phyloP scores from a whole-genome alignment of 192 early-diverging fungal genomes.

The Phlyctochytrium arcticum region DNA sequence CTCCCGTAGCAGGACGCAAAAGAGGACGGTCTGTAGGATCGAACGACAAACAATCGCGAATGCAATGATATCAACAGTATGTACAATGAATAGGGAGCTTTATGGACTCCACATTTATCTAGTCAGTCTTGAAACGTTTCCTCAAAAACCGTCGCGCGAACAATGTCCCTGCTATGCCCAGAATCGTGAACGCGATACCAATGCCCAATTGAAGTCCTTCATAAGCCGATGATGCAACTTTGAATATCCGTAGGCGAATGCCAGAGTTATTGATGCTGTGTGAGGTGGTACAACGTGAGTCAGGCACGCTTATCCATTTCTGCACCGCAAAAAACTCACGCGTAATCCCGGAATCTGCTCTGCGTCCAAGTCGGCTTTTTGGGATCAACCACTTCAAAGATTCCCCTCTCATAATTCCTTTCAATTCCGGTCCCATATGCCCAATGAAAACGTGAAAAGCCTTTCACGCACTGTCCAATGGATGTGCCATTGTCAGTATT shows the following conservation, averaged over 20 bases:
- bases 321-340: too few relatives aligned
- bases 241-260: slow-evolving; percentile 33
- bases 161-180: not conserved
- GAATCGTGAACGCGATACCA: not conserved
- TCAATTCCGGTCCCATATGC: slow-evolving; percentile 50
- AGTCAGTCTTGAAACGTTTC: not conserved
- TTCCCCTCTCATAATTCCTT: slow-evolving; percentile 27
- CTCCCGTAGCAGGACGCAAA: too few relatives aligned
- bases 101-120: too few relatives aligned
- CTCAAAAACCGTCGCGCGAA: not conserved
- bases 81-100: too few relatives aligned
- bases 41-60: too few relatives aligned
- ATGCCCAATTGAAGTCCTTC: slow-evolving; percentile 34
- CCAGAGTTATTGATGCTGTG: too few relatives aligned
- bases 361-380: slow-evolving; percentile 39
- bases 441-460: slow-evolving; percentile 33
- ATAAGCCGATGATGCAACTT: slow-evolving; percentile 22
- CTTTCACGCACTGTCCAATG: slow-evolving; percentile 27
- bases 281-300: too few relatives aligned
- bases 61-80: too few relatives aligned
- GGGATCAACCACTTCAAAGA: slow-evolving; percentile 44
- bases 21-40: too few relatives aligned
- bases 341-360: slow-evolving; percentile 15
- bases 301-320: too few relatives aligned
- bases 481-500: slow-evolving; percentile 8